A percentile compares a stretch with the other conserved stretches of the same genome.
phyloP scores from a whole-genome alignment of 2,329 filamentous ascomycete genomes.

The Myriosclerotinia duriaeana region DNA sequence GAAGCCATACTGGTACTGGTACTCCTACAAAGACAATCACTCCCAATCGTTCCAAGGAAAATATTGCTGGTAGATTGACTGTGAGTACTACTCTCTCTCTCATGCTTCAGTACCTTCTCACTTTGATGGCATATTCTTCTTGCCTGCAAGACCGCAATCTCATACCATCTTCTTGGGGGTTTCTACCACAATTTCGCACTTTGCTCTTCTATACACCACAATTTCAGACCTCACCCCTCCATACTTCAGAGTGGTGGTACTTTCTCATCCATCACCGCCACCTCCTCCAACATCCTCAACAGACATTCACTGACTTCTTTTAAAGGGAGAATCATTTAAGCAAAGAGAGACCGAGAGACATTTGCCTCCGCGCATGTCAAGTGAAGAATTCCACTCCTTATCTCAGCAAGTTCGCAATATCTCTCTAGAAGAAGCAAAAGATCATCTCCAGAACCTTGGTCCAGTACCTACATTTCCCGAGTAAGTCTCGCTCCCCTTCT shows the following conservation, averaged over 20 bases:
- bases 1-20: slow-evolving; percentile 6
- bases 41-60: background rate
- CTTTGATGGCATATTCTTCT: background rate
- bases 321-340: slow-evolving; percentile 5
- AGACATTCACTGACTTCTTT: background rate
- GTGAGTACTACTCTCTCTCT: background rate
- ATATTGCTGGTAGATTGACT: slow-evolving; percentile 10
- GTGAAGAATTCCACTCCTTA: slow-evolving; percentile 4
- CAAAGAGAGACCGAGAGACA: background rate
- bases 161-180: background rate
- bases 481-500: background rate
- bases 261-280: background rate
- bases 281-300: background rate
- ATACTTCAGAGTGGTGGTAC: no score
- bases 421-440: slow-evolving; percentile 10
- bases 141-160: background rate
- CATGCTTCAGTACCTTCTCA: background rate
- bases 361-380: background rate
- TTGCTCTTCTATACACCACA: background rate
- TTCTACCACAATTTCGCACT: background rate
- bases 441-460: slow-evolving; percentile 16
- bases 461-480: slow-evolving; percentile 2
- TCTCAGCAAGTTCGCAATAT: slow-evolving; percentile 6
- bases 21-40: slow-evolving; percentile 6
- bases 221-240: background rate